Evolutionary conservation across 78 protist species (phyloP).

Genomic region (Fonticula alba): DNA sequence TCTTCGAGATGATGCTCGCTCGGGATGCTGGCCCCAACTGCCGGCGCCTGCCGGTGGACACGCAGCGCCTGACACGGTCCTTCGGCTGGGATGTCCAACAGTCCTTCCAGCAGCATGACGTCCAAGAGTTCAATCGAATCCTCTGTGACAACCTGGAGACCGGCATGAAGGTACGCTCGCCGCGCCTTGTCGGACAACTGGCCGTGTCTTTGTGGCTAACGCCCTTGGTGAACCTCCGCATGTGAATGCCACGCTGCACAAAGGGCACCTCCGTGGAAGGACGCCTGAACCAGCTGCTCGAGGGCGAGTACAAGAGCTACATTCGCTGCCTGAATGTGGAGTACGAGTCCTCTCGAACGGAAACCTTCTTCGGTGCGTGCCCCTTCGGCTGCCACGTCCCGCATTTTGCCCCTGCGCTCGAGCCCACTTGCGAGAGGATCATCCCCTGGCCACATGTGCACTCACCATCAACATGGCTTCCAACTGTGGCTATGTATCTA

Average conservation of each 20-base stretch:
- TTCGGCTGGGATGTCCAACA: slow-evolving; percentile 88
- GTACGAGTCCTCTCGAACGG: slow-evolving; percentile 48
- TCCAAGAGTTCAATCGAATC: slow-evolving; percentile 86
- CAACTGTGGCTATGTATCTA: too few relatives aligned
- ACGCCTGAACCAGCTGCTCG: slow-evolving; percentile 52
- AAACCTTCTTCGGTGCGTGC: slow-evolving; percentile 64
- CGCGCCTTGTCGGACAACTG: background rate
- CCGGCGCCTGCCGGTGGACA: background rate
- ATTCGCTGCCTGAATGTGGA: slow-evolving; percentile 66
- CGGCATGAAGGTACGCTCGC: too few relatives aligned
- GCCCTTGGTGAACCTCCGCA: background rate
- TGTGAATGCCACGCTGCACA: too few relatives aligned
- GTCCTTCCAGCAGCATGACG: slow-evolving; percentile 88
- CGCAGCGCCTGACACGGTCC: slow-evolving; percentile 54
- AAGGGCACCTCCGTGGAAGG: slow-evolving; percentile 72
- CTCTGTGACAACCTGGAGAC: slow-evolving; percentile 76
- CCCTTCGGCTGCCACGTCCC: background rate
- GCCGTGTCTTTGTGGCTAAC: background rate
- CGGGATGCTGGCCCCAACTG: background rate
- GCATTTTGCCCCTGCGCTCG: background rate
- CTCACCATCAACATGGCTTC: too few relatives aligned
- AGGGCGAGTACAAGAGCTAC: slow-evolving; percentile 63
- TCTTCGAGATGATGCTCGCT: slow-evolving; percentile 15
- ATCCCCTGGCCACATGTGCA: too few relatives aligned
- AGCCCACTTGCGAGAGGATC: too few relatives aligned